Evolutionary conservation across 768 basidiomycete species (phyloP).

Genomic region (Sporobolomyces roseus): DNA sequence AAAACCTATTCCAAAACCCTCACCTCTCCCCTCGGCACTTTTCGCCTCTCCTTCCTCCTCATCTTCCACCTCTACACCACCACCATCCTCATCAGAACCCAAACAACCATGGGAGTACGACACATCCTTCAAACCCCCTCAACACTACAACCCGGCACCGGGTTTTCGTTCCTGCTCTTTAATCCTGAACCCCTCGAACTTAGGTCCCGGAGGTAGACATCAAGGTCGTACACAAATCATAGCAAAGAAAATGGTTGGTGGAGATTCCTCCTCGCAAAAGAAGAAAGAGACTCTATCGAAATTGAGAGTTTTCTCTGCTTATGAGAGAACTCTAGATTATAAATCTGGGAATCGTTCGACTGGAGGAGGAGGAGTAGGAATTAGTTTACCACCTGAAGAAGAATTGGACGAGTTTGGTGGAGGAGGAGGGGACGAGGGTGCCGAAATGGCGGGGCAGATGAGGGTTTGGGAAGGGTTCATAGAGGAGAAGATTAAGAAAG

Average conservation of each 20-base stretch:
- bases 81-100: neutral
- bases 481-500: conserved; percentile 54
- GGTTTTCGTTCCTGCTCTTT: conserved; percentile 15
- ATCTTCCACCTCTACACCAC: neutral
- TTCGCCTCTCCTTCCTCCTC: conserved; percentile 2
- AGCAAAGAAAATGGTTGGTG: neutral
- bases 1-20: conserved; percentile 22
- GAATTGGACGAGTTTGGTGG: neutral
- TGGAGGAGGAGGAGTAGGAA: too few relatives aligned
- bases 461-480: conserved; percentile 16
- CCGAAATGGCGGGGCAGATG: conserved; percentile 9
- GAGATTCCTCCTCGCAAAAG: neutral
- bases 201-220: too few relatives aligned
- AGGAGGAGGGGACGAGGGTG: neutral
- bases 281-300: conserved; percentile 2
- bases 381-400: too few relatives aligned
- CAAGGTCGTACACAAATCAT: too few relatives aligned
- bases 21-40: conserved; percentile 10
- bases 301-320: conserved; percentile 18
- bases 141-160: conserved; percentile 21
- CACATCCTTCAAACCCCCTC: conserved; percentile 21
- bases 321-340: conserved; percentile 31
- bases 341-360: too few relatives aligned
- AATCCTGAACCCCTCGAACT: neutral
- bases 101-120: conserved; percentile 20